These are phyloP conservation scores for Pythium coloratum DNA, from an alignment of 352 stramenopile species.

Conservation along the genomic window DNA sequence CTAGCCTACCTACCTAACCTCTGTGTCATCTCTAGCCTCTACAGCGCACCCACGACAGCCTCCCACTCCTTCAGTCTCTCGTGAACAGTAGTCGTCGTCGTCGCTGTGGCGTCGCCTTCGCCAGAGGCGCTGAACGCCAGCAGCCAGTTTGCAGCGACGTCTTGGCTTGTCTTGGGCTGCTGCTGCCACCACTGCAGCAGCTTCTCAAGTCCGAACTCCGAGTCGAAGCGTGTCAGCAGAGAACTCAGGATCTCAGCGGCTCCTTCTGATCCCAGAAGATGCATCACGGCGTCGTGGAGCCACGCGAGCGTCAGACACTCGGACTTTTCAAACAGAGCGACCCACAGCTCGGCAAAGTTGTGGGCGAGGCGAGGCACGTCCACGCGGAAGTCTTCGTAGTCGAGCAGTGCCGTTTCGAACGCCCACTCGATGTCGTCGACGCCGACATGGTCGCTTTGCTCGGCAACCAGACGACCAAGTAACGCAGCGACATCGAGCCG, in stretches of 20 bases:
- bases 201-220: conserved; percentile 30
- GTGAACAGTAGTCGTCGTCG: conserved; percentile 13
- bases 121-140: conserved; percentile 16
- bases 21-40: neutral
- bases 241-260: conserved; percentile 55
- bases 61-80: conserved; percentile 15
- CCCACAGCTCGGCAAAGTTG: conserved; percentile 63
- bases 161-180: conserved; percentile 7
- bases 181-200: conserved; percentile 59
- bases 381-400: conserved; percentile 75
- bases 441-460: conserved; percentile 36
- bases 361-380: conserved; percentile 65
- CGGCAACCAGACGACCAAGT: conserved; percentile 39
- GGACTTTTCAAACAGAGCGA: conserved; percentile 55
- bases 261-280: conserved; percentile 42
- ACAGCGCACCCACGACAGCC: neutral
- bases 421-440: conserved; percentile 53
- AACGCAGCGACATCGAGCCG: conserved; percentile 50
- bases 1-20: conserved; percentile 5
- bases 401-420: conserved; percentile 53
- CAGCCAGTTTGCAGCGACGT: conserved; percentile 15
- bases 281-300: conserved; percentile 44
- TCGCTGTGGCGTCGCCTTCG: neutral
- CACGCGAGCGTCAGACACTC: conserved; percentile 44
- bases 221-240: conserved; percentile 39